phyloP scores from a whole-genome alignment of 441 rosid species.

The Gossypium davidsonii region DNA sequence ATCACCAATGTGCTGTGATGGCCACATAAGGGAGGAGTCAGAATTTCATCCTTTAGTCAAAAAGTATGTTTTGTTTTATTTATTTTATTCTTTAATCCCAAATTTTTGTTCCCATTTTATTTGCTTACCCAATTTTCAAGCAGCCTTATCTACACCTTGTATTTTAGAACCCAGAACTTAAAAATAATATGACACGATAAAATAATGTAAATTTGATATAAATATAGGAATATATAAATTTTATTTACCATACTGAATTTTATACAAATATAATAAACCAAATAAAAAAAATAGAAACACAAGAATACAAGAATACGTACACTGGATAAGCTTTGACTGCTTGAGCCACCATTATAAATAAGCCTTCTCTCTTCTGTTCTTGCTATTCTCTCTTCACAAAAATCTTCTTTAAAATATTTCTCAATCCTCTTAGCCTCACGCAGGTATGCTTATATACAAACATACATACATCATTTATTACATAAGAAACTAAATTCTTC shows the following conservation, averaged over 20 bases:
- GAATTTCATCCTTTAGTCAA: neutral
- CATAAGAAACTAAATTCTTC: neutral
- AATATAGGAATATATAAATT: neutral
- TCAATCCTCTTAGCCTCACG: neutral
- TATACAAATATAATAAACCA: neutral
- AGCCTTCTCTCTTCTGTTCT: neutral
- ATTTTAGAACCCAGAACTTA: neutral
- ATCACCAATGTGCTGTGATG: neutral
- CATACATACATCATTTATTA: neutral
- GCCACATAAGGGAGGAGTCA: slow-evolving; percentile 10
- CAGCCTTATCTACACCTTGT: neutral
- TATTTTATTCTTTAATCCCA: neutral
- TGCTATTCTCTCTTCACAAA: neutral
- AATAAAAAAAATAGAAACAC: neutral
- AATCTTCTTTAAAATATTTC: neutral
- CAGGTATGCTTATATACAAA: neutral
- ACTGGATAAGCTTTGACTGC: neutral
- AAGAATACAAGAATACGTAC: neutral
- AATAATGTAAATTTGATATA: neutral
- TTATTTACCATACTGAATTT: neutral
- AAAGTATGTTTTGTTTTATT: neutral
- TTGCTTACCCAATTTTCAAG: neutral
- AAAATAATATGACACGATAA: neutral
- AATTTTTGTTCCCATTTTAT: neutral
- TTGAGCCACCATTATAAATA: neutral